Base-by-base conservation (phyloP, 345 rosid species). In the Sisymbrium altissimum region DNA sequence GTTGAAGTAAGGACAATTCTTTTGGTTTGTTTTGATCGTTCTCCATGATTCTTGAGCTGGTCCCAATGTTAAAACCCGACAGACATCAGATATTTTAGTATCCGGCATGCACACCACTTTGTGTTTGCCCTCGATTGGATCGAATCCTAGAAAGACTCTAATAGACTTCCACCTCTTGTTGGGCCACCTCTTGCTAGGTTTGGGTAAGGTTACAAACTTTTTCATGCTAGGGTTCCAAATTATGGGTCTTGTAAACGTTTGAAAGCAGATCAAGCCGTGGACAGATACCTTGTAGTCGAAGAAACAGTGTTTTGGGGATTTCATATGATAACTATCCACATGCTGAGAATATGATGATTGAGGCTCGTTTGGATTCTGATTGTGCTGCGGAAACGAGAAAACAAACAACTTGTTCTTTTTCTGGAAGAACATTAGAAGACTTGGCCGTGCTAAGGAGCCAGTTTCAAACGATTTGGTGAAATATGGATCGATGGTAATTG, bases 61-160 rank as follows among this genome's bases (percentile, higher is more conserved):
- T 64, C 69, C 56, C 56, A 64, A 33, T 13, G 69, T 64, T 46
- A 64, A 7, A 64, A 64, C 62, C 62, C 41, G 3, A 35, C 62
- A 30, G 23, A 0, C 29, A 5, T 9, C 54, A 23, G 14, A 9
- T 19, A 3, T n/a, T 30, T 4, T 33, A 15, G 0, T 6, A 32
- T 6, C 8, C 17, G 21, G 61, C 40, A 56, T 30, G 41, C 61
- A 30, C 40, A 56, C 0, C 3, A 56, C 40, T 30, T 56, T 56
- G 11, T 56, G 40, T 32, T 30, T n/a, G 32, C 61, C 40, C 3
- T 56, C 12, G 61, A 32, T 9, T 30, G 23, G 61, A 56, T 56
- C 25, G 13, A 15, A 56, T 32, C 41, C 62, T 9, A 35, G 9
- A 17, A 32, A 56, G n/a, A 14, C 46, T 14, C 0, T 14, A 14